Conservation (phyloP, 257 asterid species). For the Fraxinus excelsior region DNA sequence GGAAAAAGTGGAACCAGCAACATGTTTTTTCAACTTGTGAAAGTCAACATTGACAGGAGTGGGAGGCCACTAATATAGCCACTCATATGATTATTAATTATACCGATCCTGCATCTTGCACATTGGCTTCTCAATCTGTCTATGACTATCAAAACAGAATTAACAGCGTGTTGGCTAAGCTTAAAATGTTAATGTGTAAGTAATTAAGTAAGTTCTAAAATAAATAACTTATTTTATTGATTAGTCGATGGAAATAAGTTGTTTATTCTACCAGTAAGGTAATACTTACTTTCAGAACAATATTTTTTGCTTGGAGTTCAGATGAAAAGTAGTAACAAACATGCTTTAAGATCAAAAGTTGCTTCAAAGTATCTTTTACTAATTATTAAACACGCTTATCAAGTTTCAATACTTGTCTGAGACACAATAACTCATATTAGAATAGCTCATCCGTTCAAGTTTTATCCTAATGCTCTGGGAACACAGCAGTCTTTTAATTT, state of each 20-base stretch:
- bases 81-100: slow-evolving; percentile 17
- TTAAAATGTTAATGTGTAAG: neutral
- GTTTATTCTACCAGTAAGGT: neutral
- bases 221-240: neutral
- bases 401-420: slow-evolving; percentile 12
- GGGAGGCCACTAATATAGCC: slow-evolving; percentile 49
- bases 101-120: slow-evolving; percentile 7
- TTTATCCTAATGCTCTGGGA: neutral
- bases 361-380: neutral
- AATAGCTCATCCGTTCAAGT: neutral
- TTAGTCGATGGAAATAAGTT: too few species aligned
- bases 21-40: slow-evolving; percentile 16
- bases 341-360: neutral
- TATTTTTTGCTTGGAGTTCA: neutral
- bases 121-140: neutral
- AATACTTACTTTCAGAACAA: neutral
- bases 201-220: neutral
- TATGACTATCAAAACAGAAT: neutral
- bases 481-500: neutral
- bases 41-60: slow-evolving; percentile 51
- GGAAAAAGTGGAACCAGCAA: slow-evolving; percentile 1
- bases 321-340: neutral
- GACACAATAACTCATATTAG: neutral
- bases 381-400: neutral
- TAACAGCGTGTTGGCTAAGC: neutral